Base-by-base conservation (phyloP, 164 flowering plant genomes). In the Houttuynia cordata region DNA sequence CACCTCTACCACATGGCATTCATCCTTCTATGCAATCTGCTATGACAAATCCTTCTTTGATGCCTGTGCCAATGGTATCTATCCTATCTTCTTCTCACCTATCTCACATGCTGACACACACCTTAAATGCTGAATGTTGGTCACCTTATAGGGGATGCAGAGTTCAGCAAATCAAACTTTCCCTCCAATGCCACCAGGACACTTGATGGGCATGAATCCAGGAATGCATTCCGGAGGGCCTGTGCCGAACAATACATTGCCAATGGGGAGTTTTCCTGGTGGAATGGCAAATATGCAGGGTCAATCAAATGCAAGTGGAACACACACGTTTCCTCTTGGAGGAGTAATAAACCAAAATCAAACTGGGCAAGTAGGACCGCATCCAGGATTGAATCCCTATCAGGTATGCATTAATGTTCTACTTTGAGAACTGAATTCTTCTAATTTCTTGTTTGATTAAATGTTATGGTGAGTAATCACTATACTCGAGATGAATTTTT, bases 191-290 rank as follows among this genome's bases (percentile, higher is more conserved):
- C 84, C 74, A 23, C 98, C 87, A 64, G 85, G 82, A 50, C 96
- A 81, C 74, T 77, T 76, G 67, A 81, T 86, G 84, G 86, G 88
- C 65, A 66, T 88, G 81, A 88, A 84, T 70, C 86, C 80, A 68
- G 84, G 79, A 2, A 82, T 87, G 86, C 92, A 45, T 45, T 8
- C 80, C 65, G 68, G 91, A 22, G 86, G 87, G 68, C 66, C 84
- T 24, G 51, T 79, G 20, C 67, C 77, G 10, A 55, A 58, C 20
- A 76, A 78, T 66, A 79, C 72, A 51, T 62, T 68, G 9, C 77
- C 83, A 66, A 75, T 66, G 47, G 88, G 87, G 40, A 74, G 83
- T 65, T 81, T 76, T 61, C 76, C 77, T 51, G 84, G 74, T 76
- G 82, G 83, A 21, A 41, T 80, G 67, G 72, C 81, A 59, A 80